A percentile compares a stretch with the other conserved stretches of the same genome.
These are phyloP conservation scores for Phyllosticta citrichinensis DNA, from an alignment of 2,329 filamentous ascomycete genomes.

Conservation along the genomic window DNA sequence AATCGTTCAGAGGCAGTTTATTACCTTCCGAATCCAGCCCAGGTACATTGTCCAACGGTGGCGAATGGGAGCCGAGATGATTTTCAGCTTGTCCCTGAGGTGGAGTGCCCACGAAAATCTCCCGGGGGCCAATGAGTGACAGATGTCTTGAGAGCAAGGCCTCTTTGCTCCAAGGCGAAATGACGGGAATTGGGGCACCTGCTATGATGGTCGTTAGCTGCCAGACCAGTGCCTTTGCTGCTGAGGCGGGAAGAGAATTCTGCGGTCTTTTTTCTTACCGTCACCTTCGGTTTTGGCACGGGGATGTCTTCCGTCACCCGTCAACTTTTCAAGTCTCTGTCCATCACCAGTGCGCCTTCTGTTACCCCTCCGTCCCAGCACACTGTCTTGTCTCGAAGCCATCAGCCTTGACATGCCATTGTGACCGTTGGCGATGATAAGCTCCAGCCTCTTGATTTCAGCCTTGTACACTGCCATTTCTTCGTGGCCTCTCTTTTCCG, in stretches of 20 bases:
- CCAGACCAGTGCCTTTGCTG: background rate
- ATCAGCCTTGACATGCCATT: conserved; percentile 33
- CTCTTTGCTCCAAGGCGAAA: conserved; percentile 17
- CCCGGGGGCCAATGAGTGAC: background rate
- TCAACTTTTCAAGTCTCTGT: background rate
- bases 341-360: conserved; percentile 16
- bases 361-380: conserved; percentile 23
- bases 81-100: background rate
- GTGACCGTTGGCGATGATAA: conserved; percentile 33
- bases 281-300: background rate
- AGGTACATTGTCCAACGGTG: background rate
- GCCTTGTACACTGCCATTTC: background rate
- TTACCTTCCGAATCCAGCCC: background rate
- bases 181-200: conserved; percentile 13
- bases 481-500: background rate
- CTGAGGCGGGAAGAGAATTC: background rate
- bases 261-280: background rate
- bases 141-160: conserved; percentile 18
- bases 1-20: background rate
- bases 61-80: background rate
- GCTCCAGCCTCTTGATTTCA: conserved; percentile 22
- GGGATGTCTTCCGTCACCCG: background rate
- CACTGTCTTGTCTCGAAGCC: conserved; percentile 31
- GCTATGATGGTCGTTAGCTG: background rate
- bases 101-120: conserved; percentile 1